phyloP scores from a whole-genome alignment of 2,329 filamentous ascomycete genomes.

The Magnaporthales sp. region DNA sequence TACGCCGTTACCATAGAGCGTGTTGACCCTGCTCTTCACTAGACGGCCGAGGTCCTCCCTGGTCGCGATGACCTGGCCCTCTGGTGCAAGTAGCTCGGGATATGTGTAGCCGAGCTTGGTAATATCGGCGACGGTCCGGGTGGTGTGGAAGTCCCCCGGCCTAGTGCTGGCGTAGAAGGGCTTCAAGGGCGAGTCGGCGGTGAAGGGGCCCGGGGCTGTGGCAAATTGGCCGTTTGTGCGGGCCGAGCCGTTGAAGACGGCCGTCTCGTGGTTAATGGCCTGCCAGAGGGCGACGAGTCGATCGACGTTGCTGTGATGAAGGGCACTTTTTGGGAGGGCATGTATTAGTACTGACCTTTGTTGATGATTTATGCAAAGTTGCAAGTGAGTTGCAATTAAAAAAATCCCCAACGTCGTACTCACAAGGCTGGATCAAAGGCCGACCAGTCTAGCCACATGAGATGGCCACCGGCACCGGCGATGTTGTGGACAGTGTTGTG shows the following conservation, averaged over 20 bases:
- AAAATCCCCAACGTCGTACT: constrained; percentile 10
- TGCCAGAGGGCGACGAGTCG: constrained; percentile 46
- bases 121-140: constrained; percentile 19
- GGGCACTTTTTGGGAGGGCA: constrained; percentile 25
- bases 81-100: constrained; percentile 23
- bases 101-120: constrained; percentile 32
- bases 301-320: constrained; percentile 50
- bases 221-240: constrained; percentile 26
- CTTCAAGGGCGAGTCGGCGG: constrained; percentile 34
- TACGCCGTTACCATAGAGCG: constrained; percentile 30
- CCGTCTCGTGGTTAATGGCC: constrained; percentile 25
- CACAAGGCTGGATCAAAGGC: constrained; percentile 40
- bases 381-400: constrained; percentile 1
- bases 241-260: constrained; percentile 19
- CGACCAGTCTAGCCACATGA: constrained; percentile 28
- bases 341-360: background rate
- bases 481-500: constrained; percentile 33
- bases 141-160: constrained; percentile 32
- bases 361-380: background rate
- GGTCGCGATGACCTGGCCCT: constrained; percentile 29
- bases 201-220: constrained; percentile 31
- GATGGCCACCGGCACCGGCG: constrained; percentile 19
- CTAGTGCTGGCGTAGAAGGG: constrained; percentile 35
- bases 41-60: constrained; percentile 51
- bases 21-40: constrained; percentile 51